These are phyloP conservation scores for Glebionis coronaria DNA, from an alignment of 129 eudicot genomes.

Conservation along the genomic window DNA sequence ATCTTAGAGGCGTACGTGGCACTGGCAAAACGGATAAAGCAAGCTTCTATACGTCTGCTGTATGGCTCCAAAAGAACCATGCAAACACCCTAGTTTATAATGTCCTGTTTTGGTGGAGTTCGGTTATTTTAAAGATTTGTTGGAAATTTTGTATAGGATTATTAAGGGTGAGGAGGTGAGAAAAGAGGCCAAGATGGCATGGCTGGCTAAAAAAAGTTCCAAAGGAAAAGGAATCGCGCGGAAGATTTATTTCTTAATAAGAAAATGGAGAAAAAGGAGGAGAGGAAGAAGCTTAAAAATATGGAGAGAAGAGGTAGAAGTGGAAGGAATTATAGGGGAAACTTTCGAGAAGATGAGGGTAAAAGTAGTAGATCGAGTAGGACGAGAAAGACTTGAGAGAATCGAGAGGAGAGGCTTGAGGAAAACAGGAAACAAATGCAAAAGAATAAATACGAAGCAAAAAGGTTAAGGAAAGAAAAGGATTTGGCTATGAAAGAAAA, in stretches of 20 bases:
- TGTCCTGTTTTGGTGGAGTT: conserved; percentile 28
- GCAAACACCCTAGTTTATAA: conserved; percentile 38
- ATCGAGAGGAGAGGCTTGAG: no score
- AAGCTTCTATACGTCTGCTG: conserved; percentile 38
- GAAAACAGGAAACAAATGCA: no score
- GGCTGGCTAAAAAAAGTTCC: conserved; percentile 7
- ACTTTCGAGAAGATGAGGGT: conserved; percentile 25
- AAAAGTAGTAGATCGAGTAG: no score
- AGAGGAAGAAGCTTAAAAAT: neutral
- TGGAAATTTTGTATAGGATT: conserved; percentile 38
- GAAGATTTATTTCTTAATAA: conserved; percentile 19
- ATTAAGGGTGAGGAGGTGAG: conserved; percentile 25
- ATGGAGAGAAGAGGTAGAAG: conserved; percentile 23
- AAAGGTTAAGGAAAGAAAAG: neutral
- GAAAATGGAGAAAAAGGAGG: conserved; percentile 6
- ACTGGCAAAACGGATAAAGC: conserved; percentile 33
- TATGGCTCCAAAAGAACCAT: conserved; percentile 44
- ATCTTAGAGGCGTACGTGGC: no score
- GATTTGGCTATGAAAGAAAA: no score
- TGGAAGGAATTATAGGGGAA: conserved; percentile 23
- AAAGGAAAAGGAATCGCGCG: conserved; percentile 7
- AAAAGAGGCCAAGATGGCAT: conserved; percentile 7
- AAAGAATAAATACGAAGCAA: no score
- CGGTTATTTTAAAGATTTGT: conserved; percentile 42
- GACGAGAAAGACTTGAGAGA: no score